Evolutionary conservation across 1,139 yeast genomes (phyloP), one percentile per base, ranked within the genome.

Genomic region (Debaryomyces robertsiae): DNA sequence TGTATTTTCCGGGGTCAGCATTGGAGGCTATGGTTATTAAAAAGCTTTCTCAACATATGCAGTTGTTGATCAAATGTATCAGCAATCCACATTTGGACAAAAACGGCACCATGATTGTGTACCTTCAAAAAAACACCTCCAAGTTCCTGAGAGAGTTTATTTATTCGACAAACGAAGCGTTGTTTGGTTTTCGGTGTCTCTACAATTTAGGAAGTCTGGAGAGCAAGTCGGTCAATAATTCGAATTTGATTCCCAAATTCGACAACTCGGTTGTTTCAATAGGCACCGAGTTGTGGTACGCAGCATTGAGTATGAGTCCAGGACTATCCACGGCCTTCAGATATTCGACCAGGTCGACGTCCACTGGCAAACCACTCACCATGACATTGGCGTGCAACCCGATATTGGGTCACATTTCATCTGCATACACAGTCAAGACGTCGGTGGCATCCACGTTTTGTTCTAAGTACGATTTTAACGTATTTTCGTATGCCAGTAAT

Each of bases 221-320:
- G 3, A 60, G 62, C 31, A 50, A 44, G 27, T 43, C 46, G 11
- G 39, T 36, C 7, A 39, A 34, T 11, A 44, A 53, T 48, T 15
- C 60, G 24, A 53, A 50, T 3, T 43, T 62, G 34, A 61, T 67
- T 6, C 73, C 76, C 28, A 66, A 69, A 44, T 67, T 70, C 40
- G 75, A 70, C 44, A 70, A 72, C 43, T 69, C 76, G 17, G 77
- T 76, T 45, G 73, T 83, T 2, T 82, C 93, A 0, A 53, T 89
- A 1, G 98, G 98, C 1, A 78, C 87, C 6, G 99, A 94, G 61
- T 52, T 90, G 9, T 94, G 96, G 91, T 86, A 87, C 52, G 96
- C 96, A 0, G 81, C 91, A 1, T 63, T 79, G 42, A 82, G 88
- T 39, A 84, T 89, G 76, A 84, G 93, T 47, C 95, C 95, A 0